Evolutionary conservation across 495 filamentous ascomycete species (phyloP), one percentile per base, ranked within the genome.

Genomic region (Penicilliopsis zonata): DNA sequence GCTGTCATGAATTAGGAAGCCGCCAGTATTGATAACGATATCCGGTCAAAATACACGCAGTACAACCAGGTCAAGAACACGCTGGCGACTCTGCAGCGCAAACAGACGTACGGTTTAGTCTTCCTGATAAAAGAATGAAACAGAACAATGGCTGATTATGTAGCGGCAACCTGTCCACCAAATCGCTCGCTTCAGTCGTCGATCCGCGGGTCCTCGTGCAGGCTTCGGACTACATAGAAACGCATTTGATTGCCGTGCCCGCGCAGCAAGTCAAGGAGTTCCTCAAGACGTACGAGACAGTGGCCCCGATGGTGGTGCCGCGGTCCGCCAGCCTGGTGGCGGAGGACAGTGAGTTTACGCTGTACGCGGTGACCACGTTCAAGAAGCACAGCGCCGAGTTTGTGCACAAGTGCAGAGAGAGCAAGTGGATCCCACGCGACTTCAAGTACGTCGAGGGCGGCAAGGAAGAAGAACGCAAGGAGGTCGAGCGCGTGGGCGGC

Each of bases 171-270:
- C 83, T 98, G 28, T 72, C 87, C 18, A 94, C 86, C 37, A 87
- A 85, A 46, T 94, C 87, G 23, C 82, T 98, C 43, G 72, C 81
- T n/a, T 73, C 82, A 2, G 71, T 96, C 35, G 77, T 98, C 44
- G 69, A 83, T 45, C 85, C 87, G 13, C 65, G 64, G 33, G 54
- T 78, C 34, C 68, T 96, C 21, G 72, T 95, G 35, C 82, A 80
- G 47, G 72, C 92, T 49, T 94, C 86, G 26, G 92, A 98, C 61
- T 96, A 94, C 62, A 74, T 98, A 43, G 85, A 94, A 59, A 94
- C 87, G 13, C 87, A 94, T 47, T 74, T 98, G 8, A 63, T 96
- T 41, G 90, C 80, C 17, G 82, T 98, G 3, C 90, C 90, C 2
- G 72, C 67, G 12, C 69, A 70, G 40, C 61, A 76, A 34, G 67